Evolutionary conservation across 495 filamentous ascomycete genomes (phyloP).

Genomic region (Annulohypoxylon maeteangense): DNA sequence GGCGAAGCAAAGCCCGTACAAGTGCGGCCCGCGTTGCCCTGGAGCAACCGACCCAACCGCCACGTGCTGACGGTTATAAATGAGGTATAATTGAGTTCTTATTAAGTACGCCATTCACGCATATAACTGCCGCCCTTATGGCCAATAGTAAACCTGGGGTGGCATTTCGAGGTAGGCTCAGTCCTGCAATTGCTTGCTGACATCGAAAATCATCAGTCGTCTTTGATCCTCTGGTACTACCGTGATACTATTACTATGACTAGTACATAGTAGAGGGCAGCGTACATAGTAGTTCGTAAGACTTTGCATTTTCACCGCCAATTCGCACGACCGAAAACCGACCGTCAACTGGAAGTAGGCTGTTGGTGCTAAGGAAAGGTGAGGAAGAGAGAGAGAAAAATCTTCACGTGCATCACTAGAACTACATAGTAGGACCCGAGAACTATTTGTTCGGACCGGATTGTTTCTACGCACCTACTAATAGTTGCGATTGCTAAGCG

Average conservation of each 20-base stretch:
- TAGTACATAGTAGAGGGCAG: not conserved
- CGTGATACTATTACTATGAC: not conserved
- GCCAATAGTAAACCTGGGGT: not conserved
- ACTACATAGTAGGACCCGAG: not conserved
- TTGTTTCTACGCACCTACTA: not conserved
- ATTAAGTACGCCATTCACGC: not conserved
- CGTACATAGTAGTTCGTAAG: slow-evolving; percentile 3
- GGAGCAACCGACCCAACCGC: slow-evolving; percentile 19
- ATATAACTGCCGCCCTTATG: not conserved
- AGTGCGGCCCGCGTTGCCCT: not conserved
- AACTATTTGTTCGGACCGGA: not conserved
- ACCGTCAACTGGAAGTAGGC: not conserved
- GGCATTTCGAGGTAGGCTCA: not conserved
- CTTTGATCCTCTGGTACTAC: not conserved
- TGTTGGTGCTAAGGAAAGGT: not conserved
- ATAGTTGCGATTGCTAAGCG: not conserved
- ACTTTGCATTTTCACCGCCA: slow-evolving; percentile 2
- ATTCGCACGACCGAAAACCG: not conserved
- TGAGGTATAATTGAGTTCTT: slow-evolving; percentile 2
- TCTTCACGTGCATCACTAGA: not conserved
- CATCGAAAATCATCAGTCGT: not conserved
- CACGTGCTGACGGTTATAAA: slow-evolving; percentile 21
- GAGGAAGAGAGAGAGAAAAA: not conserved
- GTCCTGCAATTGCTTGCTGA: not conserved
- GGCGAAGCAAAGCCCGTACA: not conserved